Evolutionary conservation across 768 basidiomycete genomes (phyloP).

Genomic region (Lyophyllum shimeji): DNA sequence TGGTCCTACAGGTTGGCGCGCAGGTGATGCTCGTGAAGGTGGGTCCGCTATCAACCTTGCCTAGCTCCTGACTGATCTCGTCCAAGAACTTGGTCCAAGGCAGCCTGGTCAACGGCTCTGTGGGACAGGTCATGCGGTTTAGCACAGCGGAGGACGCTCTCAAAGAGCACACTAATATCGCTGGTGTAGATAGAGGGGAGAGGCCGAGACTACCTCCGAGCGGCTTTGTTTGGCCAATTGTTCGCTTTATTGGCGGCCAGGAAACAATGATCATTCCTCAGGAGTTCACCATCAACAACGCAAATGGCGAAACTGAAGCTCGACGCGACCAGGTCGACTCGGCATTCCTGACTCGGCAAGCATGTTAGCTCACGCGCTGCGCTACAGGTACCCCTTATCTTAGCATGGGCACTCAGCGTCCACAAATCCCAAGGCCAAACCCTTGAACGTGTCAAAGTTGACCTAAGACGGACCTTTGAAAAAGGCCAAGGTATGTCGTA

Average conservation of each 20-base stretch:
- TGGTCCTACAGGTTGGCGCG: slow-evolving; percentile 55
- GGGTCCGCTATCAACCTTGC: background rate
- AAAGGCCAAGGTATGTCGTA: slow-evolving; percentile 67
- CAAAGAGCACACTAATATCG: slow-evolving; percentile 34
- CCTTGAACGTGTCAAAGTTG: slow-evolving; percentile 78
- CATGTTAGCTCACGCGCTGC: background rate
- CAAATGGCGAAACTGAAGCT: slow-evolving; percentile 58
- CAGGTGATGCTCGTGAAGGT: slow-evolving; percentile 88
- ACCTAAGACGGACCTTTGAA: slow-evolving; percentile 76
- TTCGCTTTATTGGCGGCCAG: slow-evolving; percentile 53
- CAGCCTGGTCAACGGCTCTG: slow-evolving; percentile 66
- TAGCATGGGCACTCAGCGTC: slow-evolving; percentile 88
- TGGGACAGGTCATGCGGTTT: slow-evolving; percentile 56
- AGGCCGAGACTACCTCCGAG: slow-evolving; percentile 12
- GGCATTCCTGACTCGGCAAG: background rate
- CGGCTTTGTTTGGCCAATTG: slow-evolving; percentile 51
- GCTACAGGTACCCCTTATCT: slow-evolving; percentile 65
- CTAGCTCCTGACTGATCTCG: background rate
- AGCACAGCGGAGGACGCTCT: slow-evolving; percentile 41
- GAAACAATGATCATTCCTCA: slow-evolving; percentile 49
- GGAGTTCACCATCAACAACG: slow-evolving; percentile 66
- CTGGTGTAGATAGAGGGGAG: slow-evolving; percentile 32
- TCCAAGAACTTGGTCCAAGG: slow-evolving; percentile 69
- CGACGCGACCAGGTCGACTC: slow-evolving; percentile 51
- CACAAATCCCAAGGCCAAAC: slow-evolving; percentile 95